phyloP scores from a whole-genome alignment of 2,329 filamentous ascomycete species.

The Trematosphaeria pertusa region DNA sequence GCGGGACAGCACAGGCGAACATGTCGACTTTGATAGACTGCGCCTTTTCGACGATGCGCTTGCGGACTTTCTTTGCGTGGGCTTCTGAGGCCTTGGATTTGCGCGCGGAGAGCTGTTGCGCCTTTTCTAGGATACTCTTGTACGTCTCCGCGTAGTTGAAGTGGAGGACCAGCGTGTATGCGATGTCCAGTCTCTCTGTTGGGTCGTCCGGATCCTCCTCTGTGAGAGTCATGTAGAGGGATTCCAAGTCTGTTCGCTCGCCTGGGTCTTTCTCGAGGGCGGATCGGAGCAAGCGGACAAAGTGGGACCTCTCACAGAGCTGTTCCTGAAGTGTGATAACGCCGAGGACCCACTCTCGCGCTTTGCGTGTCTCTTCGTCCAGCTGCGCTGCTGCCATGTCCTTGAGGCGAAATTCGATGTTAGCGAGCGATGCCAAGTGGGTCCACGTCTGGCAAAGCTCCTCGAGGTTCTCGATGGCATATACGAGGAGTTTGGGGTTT shows the following conservation, averaged over 20 bases:
- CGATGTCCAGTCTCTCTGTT: conserved; percentile 13
- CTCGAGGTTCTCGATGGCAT: background rate
- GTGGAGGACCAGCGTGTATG: conserved; percentile 20
- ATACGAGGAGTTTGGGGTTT: background rate
- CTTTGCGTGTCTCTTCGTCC: background rate
- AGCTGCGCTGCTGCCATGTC: background rate
- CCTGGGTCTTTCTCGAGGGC: conserved; percentile 20
- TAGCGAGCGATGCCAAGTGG: background rate
- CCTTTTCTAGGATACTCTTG: conserved; percentile 4
- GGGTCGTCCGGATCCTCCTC: conserved; percentile 7
- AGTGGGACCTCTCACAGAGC: conserved; percentile 5
- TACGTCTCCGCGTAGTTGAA: conserved; percentile 16
- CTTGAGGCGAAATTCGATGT: background rate
- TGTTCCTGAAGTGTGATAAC: conserved; percentile 15
- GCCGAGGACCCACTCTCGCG: conserved; percentile 18
- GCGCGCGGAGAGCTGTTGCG: conserved; percentile 5
- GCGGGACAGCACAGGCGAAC: conserved; percentile 30
- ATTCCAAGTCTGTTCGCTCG: conserved; percentile 18
- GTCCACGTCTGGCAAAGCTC: background rate
- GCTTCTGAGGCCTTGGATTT: background rate
- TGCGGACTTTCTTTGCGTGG: conserved; percentile 5
- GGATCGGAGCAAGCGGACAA: conserved; percentile 17
- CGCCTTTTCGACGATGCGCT: conserved; percentile 7
- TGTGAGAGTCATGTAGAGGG: conserved; percentile 28
- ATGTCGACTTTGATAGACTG: conserved; percentile 16